These are phyloP conservation scores for Castanea mollissima DNA, from an alignment of 306 rosid genomes.

Conservation along the genomic window DNA sequence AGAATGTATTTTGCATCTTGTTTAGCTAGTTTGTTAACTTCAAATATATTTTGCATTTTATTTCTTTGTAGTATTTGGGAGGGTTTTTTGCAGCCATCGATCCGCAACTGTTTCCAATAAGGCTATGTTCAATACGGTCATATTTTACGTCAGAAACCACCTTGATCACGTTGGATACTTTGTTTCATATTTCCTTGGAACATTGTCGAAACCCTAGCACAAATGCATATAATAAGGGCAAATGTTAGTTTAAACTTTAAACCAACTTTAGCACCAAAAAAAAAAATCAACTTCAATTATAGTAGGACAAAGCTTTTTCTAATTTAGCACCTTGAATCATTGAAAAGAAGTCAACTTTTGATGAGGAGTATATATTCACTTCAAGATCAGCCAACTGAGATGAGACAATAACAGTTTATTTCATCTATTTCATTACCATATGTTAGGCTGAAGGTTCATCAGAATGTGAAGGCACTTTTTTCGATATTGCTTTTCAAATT, in stretches of 20 bases:
- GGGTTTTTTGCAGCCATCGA: too few species aligned
- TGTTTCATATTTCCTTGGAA: too few species aligned
- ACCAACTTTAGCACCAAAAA: not conserved
- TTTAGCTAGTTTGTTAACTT: too few species aligned
- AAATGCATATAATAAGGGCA: too few species aligned
- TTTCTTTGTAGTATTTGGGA: too few species aligned
- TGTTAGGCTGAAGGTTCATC: slow-evolving; percentile 36
- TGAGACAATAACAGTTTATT: not conserved
- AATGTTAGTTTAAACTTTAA: not conserved
- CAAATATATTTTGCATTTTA: too few species aligned
- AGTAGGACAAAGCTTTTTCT: not conserved
- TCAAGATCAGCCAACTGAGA: not conserved
- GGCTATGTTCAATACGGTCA: too few species aligned
- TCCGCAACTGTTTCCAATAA: too few species aligned
- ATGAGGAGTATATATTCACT: not conserved
- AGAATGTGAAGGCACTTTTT: slow-evolving; percentile 42
- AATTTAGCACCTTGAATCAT: not conserved
- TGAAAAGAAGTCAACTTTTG: not conserved
- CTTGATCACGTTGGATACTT: too few species aligned
- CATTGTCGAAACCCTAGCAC: too few species aligned
- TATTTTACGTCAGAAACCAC: too few species aligned
- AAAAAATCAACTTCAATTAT: not conserved
- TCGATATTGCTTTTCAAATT: slow-evolving; percentile 18
- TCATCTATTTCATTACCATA: slow-evolving; percentile 2
- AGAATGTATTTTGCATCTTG: too few species aligned